Conservation (phyloP, 139 green algal genomes). For the Chlorella sp. region DNA sequence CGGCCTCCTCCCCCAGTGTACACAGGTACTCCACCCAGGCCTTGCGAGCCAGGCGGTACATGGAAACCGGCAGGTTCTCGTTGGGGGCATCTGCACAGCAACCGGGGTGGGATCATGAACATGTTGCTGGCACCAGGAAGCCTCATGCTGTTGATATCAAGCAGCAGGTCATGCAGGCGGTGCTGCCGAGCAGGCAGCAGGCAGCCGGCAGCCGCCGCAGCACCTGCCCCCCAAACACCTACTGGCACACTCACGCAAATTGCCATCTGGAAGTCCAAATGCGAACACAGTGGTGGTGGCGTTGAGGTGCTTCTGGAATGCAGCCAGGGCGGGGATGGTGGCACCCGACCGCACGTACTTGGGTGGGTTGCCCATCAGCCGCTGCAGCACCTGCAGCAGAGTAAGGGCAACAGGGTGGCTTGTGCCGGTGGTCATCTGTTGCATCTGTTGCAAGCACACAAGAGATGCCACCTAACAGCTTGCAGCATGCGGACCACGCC, state of each 20-base stretch:
- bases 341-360: constrained; percentile 34
- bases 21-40: constrained; percentile 28
- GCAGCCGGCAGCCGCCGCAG: too few relatives aligned
- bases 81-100: constrained; percentile 1
- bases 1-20: constrained; percentile 12
- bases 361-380: constrained; percentile 22
- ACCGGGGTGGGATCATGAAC: too few relatives aligned
- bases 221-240: too few relatives aligned
- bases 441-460: background rate
- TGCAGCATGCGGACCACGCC: background rate
- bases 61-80: constrained; percentile 17
- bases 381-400: background rate
- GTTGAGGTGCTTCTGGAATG: constrained; percentile 58
- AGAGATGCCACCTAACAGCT: too few relatives aligned
- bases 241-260: constrained; percentile 19
- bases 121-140: too few relatives aligned
- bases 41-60: constrained; percentile 15
- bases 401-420: too few relatives aligned
- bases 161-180: too few relatives aligned
- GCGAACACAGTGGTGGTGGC: constrained; percentile 65
- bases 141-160: too few relatives aligned
- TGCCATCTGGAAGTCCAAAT: constrained; percentile 67
- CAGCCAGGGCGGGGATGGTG: constrained; percentile 73
- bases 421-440: too few relatives aligned
- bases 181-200: too few relatives aligned